These are phyloP conservation scores for Avicennia marina DNA, from an alignment of 257 asterid genomes.

Conservation along the genomic window DNA sequence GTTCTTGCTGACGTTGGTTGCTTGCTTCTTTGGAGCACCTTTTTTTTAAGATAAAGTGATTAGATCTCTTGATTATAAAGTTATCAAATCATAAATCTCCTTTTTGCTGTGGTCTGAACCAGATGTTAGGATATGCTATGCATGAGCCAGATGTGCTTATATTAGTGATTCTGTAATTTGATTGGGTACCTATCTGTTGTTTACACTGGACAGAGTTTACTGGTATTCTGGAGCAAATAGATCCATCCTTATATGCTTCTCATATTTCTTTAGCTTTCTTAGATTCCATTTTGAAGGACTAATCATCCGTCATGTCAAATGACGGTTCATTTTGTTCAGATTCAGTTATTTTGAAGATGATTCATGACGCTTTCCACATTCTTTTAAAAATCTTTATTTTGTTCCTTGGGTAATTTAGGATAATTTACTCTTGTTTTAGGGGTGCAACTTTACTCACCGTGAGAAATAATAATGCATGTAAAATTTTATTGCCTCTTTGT, in stretches of 20 bases:
- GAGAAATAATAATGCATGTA: not conserved
- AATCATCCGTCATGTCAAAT: not conserved
- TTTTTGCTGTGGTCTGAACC: too few species aligned
- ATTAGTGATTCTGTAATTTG: constrained; percentile 1
- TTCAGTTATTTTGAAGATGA: not conserved
- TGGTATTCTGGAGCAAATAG: not conserved
- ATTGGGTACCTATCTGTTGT: constrained; percentile 4
- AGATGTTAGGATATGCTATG: too few species aligned
- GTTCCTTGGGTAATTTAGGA: constrained; percentile 2
- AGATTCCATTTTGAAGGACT: not conserved
- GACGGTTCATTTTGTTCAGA: not conserved
- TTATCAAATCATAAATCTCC: not conserved
- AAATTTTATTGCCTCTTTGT: not conserved
- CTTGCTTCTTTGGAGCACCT: constrained; percentile 8
- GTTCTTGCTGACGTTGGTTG: not conserved
- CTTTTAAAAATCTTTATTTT: not conserved
- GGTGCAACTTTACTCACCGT: not conserved
- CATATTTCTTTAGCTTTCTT: not conserved
- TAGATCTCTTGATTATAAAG: not conserved
- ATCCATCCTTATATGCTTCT: not conserved
- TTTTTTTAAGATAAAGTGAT: constrained; percentile 3
- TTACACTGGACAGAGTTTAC: constrained; percentile 2
- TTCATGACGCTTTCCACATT: not conserved
- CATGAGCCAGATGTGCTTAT: not conserved
- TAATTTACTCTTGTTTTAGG: not conserved